These are phyloP conservation scores for Dactylonectria macrodidyma DNA, from an alignment of 2,329 filamentous ascomycete genomes.

Conservation along the genomic window DNA sequence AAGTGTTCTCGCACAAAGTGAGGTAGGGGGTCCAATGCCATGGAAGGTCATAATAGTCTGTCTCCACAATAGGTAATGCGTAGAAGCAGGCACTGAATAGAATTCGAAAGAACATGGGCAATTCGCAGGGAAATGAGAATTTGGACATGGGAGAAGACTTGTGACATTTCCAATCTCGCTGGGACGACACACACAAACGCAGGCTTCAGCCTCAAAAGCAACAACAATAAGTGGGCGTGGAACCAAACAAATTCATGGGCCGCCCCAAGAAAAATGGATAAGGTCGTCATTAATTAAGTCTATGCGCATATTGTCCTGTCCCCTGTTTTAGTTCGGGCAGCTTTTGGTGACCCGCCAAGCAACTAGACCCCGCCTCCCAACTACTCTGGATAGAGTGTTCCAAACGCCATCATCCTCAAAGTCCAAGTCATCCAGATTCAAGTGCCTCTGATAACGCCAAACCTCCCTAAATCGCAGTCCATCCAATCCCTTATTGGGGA, in stretches of 20 bases:
- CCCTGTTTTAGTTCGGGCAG: constrained; percentile 54
- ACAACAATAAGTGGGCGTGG: constrained; percentile 9
- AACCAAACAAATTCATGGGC: constrained; percentile 24
- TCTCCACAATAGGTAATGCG: constrained; percentile 3
- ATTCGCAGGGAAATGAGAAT: constrained; percentile 31
- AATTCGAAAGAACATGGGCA: constrained; percentile 17
- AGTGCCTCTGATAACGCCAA: constrained; percentile 77
- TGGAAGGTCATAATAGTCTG: background rate
- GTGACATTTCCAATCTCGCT: constrained; percentile 21
- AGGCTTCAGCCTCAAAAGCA: background rate
- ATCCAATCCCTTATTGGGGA: constrained; percentile 70
- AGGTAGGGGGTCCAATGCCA: constrained; percentile 5
- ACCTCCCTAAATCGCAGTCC: constrained; percentile 77
- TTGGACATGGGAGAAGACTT: constrained; percentile 13
- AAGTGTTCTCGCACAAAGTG: background rate
- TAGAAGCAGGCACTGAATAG: constrained; percentile 1
- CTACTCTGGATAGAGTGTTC: constrained; percentile 77
- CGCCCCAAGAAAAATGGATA: constrained; percentile 29
- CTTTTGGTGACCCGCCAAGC: constrained; percentile 78
- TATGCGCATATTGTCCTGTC: constrained; percentile 27
- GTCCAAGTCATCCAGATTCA: constrained; percentile 86
- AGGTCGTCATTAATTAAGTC: constrained; percentile 39
- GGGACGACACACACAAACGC: constrained; percentile 1
- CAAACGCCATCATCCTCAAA: constrained; percentile 83
- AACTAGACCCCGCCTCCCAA: constrained; percentile 74